Evolutionary conservation across 768 basidiomycete genomes (phyloP).

Genomic region (Amanita polypyramis): DNA sequence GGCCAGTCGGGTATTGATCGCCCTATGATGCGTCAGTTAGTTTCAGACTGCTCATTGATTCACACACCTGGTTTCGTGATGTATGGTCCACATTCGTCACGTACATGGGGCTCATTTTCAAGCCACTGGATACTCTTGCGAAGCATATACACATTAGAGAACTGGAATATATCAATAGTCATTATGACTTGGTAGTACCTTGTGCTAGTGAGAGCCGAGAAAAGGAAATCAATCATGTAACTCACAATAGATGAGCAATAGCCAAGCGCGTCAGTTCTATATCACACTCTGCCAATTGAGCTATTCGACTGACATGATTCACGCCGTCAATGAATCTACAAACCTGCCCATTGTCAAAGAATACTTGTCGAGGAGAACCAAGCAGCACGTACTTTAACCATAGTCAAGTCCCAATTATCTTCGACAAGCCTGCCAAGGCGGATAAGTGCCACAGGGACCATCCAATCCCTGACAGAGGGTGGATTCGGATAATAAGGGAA

Average conservation of each 20-base stretch:
- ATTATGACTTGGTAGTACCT: conserved; percentile 97
- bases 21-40: conserved; percentile 24
- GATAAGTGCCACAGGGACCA: conserved; percentile 86
- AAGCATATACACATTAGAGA: conserved; percentile 94
- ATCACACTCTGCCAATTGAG: conserved; percentile 85
- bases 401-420: conserved; percentile 94
- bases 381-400: conserved; percentile 52
- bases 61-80: conserved; percentile 64
- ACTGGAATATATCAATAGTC: conserved; percentile 96
- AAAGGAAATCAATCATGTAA: neutral
- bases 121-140: conserved; percentile 82
- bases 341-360: conserved; percentile 32
- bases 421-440: conserved; percentile 73
- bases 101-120: conserved; percentile 75
- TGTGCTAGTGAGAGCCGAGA: conserved; percentile 8
- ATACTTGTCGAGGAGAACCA: neutral
- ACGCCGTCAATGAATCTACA: conserved; percentile 81
- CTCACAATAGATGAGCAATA: conserved; percentile 86
- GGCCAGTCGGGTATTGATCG: conserved; percentile 75
- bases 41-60: neutral
- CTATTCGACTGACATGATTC: conserved; percentile 86
- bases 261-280: conserved; percentile 73
- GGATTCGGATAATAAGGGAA: conserved; percentile 97
- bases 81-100: conserved; percentile 87
- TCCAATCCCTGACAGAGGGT: conserved; percentile 83